These are phyloP conservation scores for Cryphonectria japonica DNA, from an alignment of 2,329 filamentous ascomycete species.

Conservation along the genomic window DNA sequence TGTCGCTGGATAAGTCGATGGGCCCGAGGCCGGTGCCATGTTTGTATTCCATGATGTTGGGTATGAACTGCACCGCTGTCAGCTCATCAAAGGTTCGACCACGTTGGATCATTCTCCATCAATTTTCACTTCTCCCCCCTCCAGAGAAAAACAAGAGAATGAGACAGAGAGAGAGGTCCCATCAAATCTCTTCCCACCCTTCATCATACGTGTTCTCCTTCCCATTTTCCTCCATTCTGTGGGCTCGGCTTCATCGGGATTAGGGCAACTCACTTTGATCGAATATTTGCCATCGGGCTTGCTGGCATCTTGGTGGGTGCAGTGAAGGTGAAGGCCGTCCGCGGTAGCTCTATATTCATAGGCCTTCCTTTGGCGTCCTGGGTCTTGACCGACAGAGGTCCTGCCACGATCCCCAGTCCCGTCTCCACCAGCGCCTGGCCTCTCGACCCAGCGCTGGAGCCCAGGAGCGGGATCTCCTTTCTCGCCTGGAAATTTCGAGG, in stretches of 20 bases:
- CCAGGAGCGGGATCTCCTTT: slow-evolving; percentile 87
- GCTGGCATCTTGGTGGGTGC: slow-evolving; percentile 60
- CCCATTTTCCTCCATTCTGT: not conserved
- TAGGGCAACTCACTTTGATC: slow-evolving; percentile 57
- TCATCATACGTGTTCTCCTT: not conserved
- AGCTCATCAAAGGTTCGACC: slow-evolving; percentile 34
- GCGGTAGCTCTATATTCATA: slow-evolving; percentile 59
- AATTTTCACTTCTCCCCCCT: not conserved
- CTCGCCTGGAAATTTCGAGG: slow-evolving; percentile 93
- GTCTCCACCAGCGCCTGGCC: slow-evolving; percentile 74
- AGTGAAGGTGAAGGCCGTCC: slow-evolving; percentile 62
- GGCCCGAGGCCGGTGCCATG: slow-evolving; percentile 52
- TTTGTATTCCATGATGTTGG: slow-evolving; percentile 58
- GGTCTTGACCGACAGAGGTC: slow-evolving; percentile 57
- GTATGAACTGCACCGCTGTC: slow-evolving; percentile 52
- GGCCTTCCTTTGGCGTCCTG: slow-evolving; percentile 57
- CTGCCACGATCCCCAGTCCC: slow-evolving; percentile 63
- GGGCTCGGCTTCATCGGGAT: not conserved
- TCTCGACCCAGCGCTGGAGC: slow-evolving; percentile 74
- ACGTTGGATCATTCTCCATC: too few relatives aligned
- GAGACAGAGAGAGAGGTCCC: too few relatives aligned
- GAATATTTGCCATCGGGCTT: slow-evolving; percentile 54
- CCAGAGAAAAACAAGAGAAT: too few relatives aligned
- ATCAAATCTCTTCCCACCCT: not conserved
- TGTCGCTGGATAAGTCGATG: slow-evolving; percentile 54